phyloP scores from a whole-genome alignment of 192 early-diverging fungal species.

The Kappamyces sp. region DNA sequence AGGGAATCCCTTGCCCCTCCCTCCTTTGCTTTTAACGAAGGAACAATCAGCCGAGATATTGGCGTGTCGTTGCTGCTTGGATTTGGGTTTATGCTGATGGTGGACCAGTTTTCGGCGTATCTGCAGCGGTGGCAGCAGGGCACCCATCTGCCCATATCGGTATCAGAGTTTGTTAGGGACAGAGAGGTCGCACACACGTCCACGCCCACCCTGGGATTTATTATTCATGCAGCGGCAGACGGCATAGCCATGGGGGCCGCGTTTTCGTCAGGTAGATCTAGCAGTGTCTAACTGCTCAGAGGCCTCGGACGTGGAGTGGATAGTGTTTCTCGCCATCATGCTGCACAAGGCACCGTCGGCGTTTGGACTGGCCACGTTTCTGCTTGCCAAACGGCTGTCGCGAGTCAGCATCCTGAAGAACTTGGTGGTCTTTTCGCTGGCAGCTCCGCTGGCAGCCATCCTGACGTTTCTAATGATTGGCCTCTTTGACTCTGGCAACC shows the following conservation, averaged over 20 bases:
- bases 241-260: conserved; percentile 92
- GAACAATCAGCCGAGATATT: conserved; percentile 34
- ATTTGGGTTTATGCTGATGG: conserved; percentile 84
- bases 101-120: conserved; percentile 55
- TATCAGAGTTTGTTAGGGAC: conserved; percentile 11
- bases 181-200: conserved; percentile 16
- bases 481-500: conserved; percentile 26
- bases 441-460: conserved; percentile 80
- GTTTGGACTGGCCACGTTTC: conserved; percentile 82
- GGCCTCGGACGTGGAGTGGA: conserved; percentile 38
- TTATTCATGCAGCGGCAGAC: conserved; percentile 95
- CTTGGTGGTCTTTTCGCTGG: conserved; percentile 70
- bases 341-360: conserved; percentile 94
- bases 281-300: conserved; percentile 24
- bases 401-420: conserved; percentile 48
- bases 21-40: too few species aligned
- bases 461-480: conserved; percentile 39
- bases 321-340: conserved; percentile 93
- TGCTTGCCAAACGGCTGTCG: conserved; percentile 66
- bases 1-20: too few species aligned
- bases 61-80: conserved; percentile 75
- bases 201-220: conserved; percentile 77
- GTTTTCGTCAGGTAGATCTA: conserved; percentile 48
- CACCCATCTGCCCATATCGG: conserved; percentile 6
- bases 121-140: conserved; percentile 13